Base-by-base conservation (phyloP, 495 filamentous ascomycete species). In the Tuber borchii region DNA sequence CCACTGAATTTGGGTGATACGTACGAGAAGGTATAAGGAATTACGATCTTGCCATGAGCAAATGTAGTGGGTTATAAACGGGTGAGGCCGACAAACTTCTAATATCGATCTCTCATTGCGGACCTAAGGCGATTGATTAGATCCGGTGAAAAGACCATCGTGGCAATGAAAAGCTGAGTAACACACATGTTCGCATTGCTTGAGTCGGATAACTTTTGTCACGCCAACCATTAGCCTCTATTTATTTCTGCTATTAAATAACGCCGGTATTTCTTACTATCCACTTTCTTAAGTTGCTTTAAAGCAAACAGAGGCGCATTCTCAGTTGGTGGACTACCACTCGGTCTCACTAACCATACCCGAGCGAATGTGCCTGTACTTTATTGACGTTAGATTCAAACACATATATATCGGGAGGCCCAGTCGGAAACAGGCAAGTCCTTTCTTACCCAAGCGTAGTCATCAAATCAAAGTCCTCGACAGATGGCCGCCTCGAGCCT, bases 131-230 rank as follows among this genome's bases (percentile, higher is more conserved):
- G 45, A 73, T 69, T 75, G 37, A 42, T 72, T 45, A 73, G 44
- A 45, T 72, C 65, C 71, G 71, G 31, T 70, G 48, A 39, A 44
- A 45, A 68, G 39, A n/a, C 40, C n/a, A 73, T 73, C 42, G 37
- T 37, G 69, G 43, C 14, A 48, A 39, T 56, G 46, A 44, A 70
- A 40, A 40, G 40, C 40, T 45, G 45, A 73, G 68, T 71, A 68
- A 68, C 76, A 91, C 75, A 97, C 94, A 86, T 98, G 95, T 85
- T 97, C 95, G 79, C 97, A 91, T 85, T 99, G 95, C 87, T 99
- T 98, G 77, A 97, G 86, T 79, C 93, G 93, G 86, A 99, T 94
- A 75, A 98, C 94, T 93, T 84, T 74, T 26, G n/a, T 77, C 65
- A 73, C 76, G 71, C 46, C 74, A 74, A 72, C 42, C 69, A 82